Evolutionary conservation across 2,329 filamentous ascomycete species (phyloP), one percentile per base, ranked within the genome.

Genomic region (Penicillium janthinellum): DNA sequence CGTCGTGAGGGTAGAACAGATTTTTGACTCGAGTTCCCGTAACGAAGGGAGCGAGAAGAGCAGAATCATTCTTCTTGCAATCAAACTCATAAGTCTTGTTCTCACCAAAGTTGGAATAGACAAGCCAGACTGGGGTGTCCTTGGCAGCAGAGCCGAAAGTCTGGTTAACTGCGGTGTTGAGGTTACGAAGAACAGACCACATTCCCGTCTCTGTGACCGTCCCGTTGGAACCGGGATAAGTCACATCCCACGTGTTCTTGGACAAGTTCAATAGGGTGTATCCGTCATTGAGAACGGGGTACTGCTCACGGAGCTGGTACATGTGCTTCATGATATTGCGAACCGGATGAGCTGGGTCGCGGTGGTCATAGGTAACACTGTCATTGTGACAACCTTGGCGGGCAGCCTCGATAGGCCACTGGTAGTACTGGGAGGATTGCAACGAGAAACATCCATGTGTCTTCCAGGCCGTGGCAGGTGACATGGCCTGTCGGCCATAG

Each of bases 401-500:
- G 8, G 81, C 82, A 61, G 79, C 76, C 44, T 83, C 81, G 38
- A 86, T 70, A 0, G 86, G 86, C 76, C 85, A 85, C 2, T 85
- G 66, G 65, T 81, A 82, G 68, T 87, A 86, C 60, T 87, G 84
- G 1, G 79, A 79, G 38, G 82, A 82, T 11, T 80, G 77, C 12
- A 88, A 77, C 4, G 76, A 75, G 72, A 88, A 88, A 69, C 86
- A 89, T 3, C 87, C 86, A 66, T 89, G 86, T 35, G 81, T 79
- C 65, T 85, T 82, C 86, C 86, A 89, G 1, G 86, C 86, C 3
- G 81, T 81, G 1, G 84, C 78, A 10, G 85, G 80, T 4, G 83
- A 82, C 81, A 89, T 88, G 1, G 86, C 73, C 67, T 86, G 84
- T 66, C 86, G 82, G 25, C 86, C 86, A 69, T 86, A 89, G 51